Evolutionary conservation across 352 stramenopile genomes (phyloP), one percentile per base, ranked within the genome.

Genomic region (Pythium aquatile): DNA sequence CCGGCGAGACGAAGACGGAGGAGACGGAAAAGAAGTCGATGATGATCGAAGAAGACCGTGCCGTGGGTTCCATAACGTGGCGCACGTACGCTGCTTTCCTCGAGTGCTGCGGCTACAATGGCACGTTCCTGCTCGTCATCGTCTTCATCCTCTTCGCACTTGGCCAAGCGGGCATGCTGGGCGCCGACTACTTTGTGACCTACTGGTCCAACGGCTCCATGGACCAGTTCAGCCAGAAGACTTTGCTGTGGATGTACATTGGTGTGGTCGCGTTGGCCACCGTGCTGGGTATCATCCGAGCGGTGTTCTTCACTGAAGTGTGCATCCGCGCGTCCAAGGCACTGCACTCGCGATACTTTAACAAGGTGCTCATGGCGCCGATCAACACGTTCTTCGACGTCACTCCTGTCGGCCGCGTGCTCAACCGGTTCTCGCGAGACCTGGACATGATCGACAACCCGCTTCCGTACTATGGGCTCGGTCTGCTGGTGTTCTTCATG

Each of bases 181-280:
- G 75, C 28, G 76, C 64, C 39, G 79, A 88, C 55, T 88, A 70
- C 69, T 88, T 84, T 30, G 39, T 85, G 24, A 84, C 73, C 54
- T 68, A 73, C 29, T 86, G 77, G 79, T 72, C 77, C 3, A 74
- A 83, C 46, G 69, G 46, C 20, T 59, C 78, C 1, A 51, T 54
- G 13, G 14, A 42, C 17, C 58, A 53, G 46, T 53, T 83, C 3
- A 82, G 62, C 44, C 65, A 77, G 35, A 70, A 78, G 32, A 70
- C 63, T 33, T 72, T 70, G 0, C 61, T 86, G 32, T 58, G 61
- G 4, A 59, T 85, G 0, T 88, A 85, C 37, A 55, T 79, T 2
- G 69, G 52, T 1, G 70, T 88, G 37, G 72, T 86, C 1, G 68
- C 53, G 3, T 35, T 65, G 1, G 64, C 74, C 0, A 61, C 70